phyloP scores from a whole-genome alignment of 306 rosid species.

The Begonia fuchsioides region DNA sequence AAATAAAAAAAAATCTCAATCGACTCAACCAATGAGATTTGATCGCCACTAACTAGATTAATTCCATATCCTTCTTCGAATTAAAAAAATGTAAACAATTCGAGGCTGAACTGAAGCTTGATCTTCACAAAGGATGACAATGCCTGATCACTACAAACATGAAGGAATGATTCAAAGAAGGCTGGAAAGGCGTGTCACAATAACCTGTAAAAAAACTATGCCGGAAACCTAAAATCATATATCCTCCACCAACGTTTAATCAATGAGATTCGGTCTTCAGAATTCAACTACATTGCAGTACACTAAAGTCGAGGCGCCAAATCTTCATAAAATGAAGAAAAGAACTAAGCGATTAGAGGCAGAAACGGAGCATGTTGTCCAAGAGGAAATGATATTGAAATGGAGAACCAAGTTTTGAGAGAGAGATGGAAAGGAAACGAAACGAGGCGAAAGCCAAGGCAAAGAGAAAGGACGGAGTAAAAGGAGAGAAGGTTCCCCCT shows the following conservation, averaged over 20 bases:
- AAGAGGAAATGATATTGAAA: neutral
- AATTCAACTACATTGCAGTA: too few relatives aligned
- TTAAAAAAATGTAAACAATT: neutral
- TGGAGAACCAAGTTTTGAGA: neutral
- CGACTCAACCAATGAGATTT: neutral
- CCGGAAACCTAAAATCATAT: neutral
- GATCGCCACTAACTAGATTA: neutral
- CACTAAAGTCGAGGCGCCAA: neutral
- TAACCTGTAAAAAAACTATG: neutral
- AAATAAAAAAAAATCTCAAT: neutral
- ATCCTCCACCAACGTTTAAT: neutral
- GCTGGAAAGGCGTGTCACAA: too few relatives aligned
- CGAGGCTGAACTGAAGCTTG: neutral
- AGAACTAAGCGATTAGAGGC: neutral
- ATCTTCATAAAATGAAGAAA: neutral
- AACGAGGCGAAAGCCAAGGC: slow-evolving; percentile 7
- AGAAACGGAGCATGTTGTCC: neutral
- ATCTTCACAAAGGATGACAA: neutral
- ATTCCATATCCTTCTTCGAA: neutral
- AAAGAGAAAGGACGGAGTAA: slow-evolving; percentile 2
- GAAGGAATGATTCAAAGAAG: too few relatives aligned
- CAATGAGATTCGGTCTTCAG: neutral
- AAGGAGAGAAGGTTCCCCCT: slow-evolving; percentile 1
- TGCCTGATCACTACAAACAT: too few relatives aligned
- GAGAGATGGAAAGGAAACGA: slow-evolving; percentile 2